Percentiles rank a stretch among this genome's conserved stretches.
phyloP scores from a whole-genome alignment of 1,139 yeast species.

The Magnusiomyces suaveolens region DNA sequence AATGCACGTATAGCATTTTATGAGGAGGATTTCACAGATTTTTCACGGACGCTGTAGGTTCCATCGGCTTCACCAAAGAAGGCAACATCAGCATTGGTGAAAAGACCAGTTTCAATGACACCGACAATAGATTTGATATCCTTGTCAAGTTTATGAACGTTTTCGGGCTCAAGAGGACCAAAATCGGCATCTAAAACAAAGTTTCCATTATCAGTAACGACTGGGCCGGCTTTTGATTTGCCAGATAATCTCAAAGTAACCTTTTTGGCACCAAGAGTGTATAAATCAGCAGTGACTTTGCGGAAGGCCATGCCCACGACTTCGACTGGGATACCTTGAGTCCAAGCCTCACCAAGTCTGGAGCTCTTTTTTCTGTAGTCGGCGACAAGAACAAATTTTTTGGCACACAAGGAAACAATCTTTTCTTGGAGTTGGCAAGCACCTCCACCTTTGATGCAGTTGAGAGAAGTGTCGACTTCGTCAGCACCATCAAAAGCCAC shows the following conservation, averaged over 20 bases:
- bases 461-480: conserved; percentile 73
- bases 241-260: conserved; percentile 78
- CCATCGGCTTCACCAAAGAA: conserved; percentile 85
- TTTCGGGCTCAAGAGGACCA: conserved; percentile 60
- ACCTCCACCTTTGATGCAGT: conserved; percentile 97
- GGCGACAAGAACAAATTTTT: conserved; percentile 77
- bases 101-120: conserved; percentile 94
- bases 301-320: conserved; percentile 84
- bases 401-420: conserved; percentile 75
- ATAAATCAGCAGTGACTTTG: conserved; percentile 58
- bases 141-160: conserved; percentile 43
- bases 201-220: conserved; percentile 94
- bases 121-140: conserved; percentile 74
- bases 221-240: conserved; percentile 92
- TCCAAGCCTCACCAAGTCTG: conserved; percentile 70
- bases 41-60: conserved; percentile 23
- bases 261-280: conserved; percentile 50
- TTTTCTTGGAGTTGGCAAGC: conserved; percentile 97
- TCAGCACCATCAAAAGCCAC: conserved; percentile 98
- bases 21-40: background rate
- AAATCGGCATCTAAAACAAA: conserved; percentile 90
- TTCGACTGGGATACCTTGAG: conserved; percentile 89
- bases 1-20: background rate
- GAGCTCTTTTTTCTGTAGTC: conserved; percentile 75
- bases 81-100: conserved; percentile 64